phyloP scores from a whole-genome alignment of 108 stramenopile genomes.

The Cyclostephanos tholiformis region DNA sequence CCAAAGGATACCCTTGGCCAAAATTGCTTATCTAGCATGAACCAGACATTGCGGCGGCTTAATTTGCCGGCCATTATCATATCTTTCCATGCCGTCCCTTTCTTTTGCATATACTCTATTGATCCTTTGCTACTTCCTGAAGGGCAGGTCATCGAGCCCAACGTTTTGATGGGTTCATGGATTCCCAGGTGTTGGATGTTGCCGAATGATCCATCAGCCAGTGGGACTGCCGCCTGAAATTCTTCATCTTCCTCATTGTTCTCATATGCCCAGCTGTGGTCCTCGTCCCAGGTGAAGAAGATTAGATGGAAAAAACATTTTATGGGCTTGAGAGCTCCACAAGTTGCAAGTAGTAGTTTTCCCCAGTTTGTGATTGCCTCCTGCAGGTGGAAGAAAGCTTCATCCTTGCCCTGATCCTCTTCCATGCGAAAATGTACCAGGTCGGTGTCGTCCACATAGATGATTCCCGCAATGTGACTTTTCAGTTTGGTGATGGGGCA shows the following conservation, averaged over 20 bases:
- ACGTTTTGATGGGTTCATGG: neutral
- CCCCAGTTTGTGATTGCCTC: slow-evolving; percentile 11
- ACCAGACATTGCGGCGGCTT: neutral
- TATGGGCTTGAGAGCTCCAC: neutral
- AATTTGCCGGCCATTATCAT: neutral
- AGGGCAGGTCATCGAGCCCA: too few species aligned
- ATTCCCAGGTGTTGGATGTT: neutral
- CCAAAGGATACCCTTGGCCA: neutral
- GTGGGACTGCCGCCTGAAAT: neutral
- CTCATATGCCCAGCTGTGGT: neutral
- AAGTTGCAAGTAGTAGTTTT: neutral
- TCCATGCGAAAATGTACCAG: neutral
- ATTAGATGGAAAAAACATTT: slow-evolving; percentile 9
- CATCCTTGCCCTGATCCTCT: neutral
- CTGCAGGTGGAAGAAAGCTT: neutral
- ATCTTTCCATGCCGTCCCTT: neutral
- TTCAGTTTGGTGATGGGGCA: too few species aligned
- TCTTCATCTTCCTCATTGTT: neutral
- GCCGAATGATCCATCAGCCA: neutral
- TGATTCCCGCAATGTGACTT: too few species aligned
- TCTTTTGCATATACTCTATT: neutral
- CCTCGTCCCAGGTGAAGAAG: neutral
- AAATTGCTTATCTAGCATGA: neutral
- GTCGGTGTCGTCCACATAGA: neutral
- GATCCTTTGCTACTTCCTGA: neutral